A percentile compares a stretch with the other conserved stretches of the same genome.
phyloP scores from a whole-genome alignment of 225 moss, liverwort and hornwort species.

The Anthoceros angustus region DNA sequence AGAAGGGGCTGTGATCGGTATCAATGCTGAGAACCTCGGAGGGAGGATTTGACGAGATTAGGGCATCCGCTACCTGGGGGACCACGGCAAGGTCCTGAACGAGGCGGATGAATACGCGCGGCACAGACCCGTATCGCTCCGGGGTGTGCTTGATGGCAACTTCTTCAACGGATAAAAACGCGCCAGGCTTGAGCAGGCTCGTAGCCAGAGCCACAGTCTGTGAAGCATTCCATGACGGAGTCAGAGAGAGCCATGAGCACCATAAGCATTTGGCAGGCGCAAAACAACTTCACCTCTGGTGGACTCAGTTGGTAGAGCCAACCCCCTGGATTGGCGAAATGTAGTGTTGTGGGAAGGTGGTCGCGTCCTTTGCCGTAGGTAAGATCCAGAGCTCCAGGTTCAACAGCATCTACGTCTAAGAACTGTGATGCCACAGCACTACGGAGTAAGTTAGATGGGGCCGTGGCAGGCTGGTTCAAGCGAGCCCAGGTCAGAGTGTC shows the following conservation, averaged over 20 bases:
- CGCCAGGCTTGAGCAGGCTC: not conserved
- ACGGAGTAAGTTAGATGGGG: too few relatives aligned
- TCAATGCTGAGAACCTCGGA: slow-evolving; percentile 19
- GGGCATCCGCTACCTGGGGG: slow-evolving; percentile 9
- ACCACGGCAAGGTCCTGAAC: not conserved
- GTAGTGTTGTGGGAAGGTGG: too few relatives aligned
- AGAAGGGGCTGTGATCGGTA: slow-evolving; percentile 32
- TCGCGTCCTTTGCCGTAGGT: too few relatives aligned
- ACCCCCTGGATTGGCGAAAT: too few relatives aligned
- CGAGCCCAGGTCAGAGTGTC: not conserved
- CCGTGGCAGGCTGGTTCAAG: not conserved
- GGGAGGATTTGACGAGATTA: slow-evolving; percentile 21
- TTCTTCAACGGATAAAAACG: not conserved
- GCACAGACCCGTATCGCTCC: not conserved
- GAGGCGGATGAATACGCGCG: not conserved
- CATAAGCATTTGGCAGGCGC: not conserved
- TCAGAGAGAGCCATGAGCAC: not conserved
- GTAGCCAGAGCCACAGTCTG: not conserved
- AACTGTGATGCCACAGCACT: too few relatives aligned
- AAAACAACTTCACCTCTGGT: too few relatives aligned
- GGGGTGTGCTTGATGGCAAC: not conserved
- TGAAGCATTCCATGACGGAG: not conserved
- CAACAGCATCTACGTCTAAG: too few relatives aligned
- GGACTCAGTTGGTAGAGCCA: too few relatives aligned
- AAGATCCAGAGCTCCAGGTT: too few relatives aligned